Percentiles rank a stretch among this genome's conserved stretches.
These are phyloP conservation scores for Hygrophoropsis aurantiaca DNA, from an alignment of 768 basidiomycete species.

Conservation along the genomic window DNA sequence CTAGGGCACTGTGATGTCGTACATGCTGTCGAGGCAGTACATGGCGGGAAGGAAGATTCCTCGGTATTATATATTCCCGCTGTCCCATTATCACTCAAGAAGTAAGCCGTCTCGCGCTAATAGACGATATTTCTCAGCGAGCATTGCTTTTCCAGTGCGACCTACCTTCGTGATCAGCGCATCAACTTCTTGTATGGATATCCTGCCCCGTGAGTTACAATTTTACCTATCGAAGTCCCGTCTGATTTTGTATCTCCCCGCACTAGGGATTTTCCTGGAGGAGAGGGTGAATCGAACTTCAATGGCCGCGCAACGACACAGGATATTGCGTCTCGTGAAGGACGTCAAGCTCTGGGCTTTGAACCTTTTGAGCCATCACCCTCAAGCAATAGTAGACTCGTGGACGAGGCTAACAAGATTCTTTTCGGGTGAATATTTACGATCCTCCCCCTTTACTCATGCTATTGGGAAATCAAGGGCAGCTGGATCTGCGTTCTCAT, in stretches of 20 bases:
- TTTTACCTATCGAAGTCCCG: neutral
- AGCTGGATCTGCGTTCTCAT: too few species aligned
- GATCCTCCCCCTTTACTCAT: too few species aligned
- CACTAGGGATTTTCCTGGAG: slow-evolving; percentile 51
- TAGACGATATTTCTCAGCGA: neutral
- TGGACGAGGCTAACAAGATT: slow-evolving; percentile 28
- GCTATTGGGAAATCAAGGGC: too few species aligned
- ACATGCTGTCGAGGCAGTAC: slow-evolving; percentile 53
- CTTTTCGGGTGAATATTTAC: slow-evolving; percentile 20
- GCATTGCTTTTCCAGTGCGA: slow-evolving; percentile 31
- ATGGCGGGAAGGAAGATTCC: slow-evolving; percentile 48
- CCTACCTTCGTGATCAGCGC: slow-evolving; percentile 50
- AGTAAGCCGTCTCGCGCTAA: slow-evolving; percentile 31
- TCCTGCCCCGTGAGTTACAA: slow-evolving; percentile 44
- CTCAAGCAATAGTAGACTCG: slow-evolving; percentile 13
- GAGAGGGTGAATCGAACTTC: slow-evolving; percentile 48
- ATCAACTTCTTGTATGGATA: slow-evolving; percentile 45
- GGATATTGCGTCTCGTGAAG: slow-evolving; percentile 35
- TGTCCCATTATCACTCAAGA: slow-evolving; percentile 48
- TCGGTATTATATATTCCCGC: slow-evolving; percentile 60
- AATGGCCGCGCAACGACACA: slow-evolving; percentile 34
- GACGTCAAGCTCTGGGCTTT: slow-evolving; percentile 42
- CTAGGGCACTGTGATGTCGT: slow-evolving; percentile 56
- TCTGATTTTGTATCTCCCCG: neutral
- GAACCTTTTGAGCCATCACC: slow-evolving; percentile 29